A percentile compares a stretch with the other conserved stretches of the same genome.
Conservation (phyloP, 208 protist species). For the Trypanosomatidae sp. region DNA sequence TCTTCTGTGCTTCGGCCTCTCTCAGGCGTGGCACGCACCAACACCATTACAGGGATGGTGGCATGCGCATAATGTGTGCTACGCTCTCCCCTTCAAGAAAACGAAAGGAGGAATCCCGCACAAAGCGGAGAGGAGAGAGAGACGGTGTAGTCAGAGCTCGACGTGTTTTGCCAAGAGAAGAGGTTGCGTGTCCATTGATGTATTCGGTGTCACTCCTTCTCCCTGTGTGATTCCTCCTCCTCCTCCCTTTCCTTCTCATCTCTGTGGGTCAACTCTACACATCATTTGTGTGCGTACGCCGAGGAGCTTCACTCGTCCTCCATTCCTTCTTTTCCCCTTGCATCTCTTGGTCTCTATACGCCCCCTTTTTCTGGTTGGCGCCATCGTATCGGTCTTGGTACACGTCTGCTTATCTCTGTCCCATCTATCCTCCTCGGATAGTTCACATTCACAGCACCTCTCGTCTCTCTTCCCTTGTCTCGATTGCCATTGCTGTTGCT, state of each 20-base stretch:
- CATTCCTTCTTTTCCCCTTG: no score
- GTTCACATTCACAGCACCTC: not conserved
- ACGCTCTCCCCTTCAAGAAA: not conserved
- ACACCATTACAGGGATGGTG: not conserved
- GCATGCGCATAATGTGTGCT: not conserved
- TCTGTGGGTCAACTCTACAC: not conserved
- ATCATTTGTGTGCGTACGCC: not conserved
- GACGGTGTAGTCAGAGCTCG: not conserved
- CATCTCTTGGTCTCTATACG: not conserved
- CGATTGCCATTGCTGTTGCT: not conserved
- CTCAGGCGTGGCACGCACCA: not conserved
- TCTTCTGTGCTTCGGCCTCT: not conserved
- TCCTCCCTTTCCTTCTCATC: not conserved
- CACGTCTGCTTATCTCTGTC: not conserved
- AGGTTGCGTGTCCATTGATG: no score
- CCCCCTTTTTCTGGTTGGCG: not conserved
- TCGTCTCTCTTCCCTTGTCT: not conserved
- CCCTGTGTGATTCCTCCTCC: not conserved
- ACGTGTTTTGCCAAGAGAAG: not conserved
- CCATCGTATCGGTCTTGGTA: not conserved
- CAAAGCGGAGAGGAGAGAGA: not conserved
- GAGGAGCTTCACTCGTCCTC: not conserved
- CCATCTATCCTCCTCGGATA: not conserved
- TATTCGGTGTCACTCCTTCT: not conserved
- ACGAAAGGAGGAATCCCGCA: not conserved